Evolutionary conservation across 495 filamentous ascomycete genomes (phyloP).

Genomic region (Penicillium maclennaniae): DNA sequence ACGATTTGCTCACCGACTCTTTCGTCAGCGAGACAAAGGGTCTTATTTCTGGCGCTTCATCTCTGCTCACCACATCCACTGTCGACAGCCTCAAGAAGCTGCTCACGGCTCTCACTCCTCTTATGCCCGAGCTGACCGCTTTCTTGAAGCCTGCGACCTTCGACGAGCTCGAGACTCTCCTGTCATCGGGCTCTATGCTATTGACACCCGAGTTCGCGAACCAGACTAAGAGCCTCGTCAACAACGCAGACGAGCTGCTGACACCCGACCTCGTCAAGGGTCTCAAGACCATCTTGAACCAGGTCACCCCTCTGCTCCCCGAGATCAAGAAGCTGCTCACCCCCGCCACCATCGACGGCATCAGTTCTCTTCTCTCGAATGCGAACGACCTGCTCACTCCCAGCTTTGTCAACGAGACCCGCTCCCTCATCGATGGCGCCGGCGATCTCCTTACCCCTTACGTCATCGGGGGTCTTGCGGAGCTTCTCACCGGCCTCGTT

Average conservation of each 20-base stretch:
- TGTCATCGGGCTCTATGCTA: conserved; percentile 30
- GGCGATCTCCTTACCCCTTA: conserved; percentile 36
- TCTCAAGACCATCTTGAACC: conserved; percentile 34
- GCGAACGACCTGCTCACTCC: conserved; percentile 39
- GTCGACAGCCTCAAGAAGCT: conserved; percentile 13
- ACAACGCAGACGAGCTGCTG: conserved; percentile 33
- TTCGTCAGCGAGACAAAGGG: conserved; percentile 40
- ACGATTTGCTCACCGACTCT: conserved; percentile 30
- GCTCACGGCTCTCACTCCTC: conserved; percentile 23
- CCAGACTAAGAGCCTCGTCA: conserved; percentile 14
- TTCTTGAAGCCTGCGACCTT: conserved; percentile 29
- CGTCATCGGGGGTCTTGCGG: conserved; percentile 22
- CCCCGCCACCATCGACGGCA: conserved; percentile 26
- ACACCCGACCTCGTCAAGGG: conserved; percentile 33
- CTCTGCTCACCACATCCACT: conserved; percentile 6
- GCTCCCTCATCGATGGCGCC: conserved; percentile 35
- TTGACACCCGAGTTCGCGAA: conserved; percentile 32
- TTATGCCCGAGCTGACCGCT: conserved; percentile 23
- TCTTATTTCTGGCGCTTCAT: conserved; percentile 25
- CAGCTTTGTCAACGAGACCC: conserved; percentile 38
- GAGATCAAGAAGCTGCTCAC: conserved; percentile 35
- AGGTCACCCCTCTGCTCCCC: conserved; percentile 32
- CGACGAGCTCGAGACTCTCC: conserved; percentile 32
- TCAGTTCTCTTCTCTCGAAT: conserved; percentile 35
- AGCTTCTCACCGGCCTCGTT: conserved; percentile 34